Conservation (phyloP, 2,329 filamentous ascomycete species). For the Penicillium palitans region DNA sequence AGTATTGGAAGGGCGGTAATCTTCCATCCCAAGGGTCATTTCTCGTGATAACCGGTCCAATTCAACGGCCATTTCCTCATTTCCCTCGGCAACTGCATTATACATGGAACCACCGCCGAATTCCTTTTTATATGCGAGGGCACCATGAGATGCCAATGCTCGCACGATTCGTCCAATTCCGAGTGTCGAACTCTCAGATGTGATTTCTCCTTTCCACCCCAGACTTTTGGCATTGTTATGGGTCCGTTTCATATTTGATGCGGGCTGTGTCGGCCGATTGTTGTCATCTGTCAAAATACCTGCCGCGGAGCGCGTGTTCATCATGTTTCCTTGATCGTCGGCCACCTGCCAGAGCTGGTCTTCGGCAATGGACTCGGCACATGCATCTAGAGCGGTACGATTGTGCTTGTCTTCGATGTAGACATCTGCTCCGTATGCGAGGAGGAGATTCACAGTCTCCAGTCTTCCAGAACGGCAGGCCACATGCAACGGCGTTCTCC, state of each 20-base stretch:
- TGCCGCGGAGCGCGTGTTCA: constrained; percentile 2
- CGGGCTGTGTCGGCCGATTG: not conserved
- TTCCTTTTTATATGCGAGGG: not conserved
- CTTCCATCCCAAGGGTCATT: not conserved
- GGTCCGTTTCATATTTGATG: not conserved
- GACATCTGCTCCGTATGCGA: constrained; percentile 19
- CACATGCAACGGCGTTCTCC: constrained; percentile 23
- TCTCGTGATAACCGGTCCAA: constrained; percentile 1
- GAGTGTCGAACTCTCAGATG: constrained; percentile 15
- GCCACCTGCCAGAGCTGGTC: constrained; percentile 14
- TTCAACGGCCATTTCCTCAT: constrained; percentile 17
- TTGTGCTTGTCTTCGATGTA: constrained; percentile 2
- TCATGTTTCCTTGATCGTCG: constrained; percentile 10
- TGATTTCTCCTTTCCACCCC: constrained; percentile 18
- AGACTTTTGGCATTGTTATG: not conserved
- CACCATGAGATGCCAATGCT: constrained; percentile 12
- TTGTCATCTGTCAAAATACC: constrained; percentile 2
- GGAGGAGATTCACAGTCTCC: constrained; percentile 20
- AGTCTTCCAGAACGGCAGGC: constrained; percentile 23
- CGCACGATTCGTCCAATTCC: constrained; percentile 14
- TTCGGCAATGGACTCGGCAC: constrained; percentile 12
- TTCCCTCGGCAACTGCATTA: constrained; percentile 1
- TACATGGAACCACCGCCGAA: not conserved
- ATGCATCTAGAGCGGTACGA: constrained; percentile 6
- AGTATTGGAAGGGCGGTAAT: not conserved